Base-by-base conservation (phyloP, 2,329 filamentous ascomycete species). In the Didymella glomerata region DNA sequence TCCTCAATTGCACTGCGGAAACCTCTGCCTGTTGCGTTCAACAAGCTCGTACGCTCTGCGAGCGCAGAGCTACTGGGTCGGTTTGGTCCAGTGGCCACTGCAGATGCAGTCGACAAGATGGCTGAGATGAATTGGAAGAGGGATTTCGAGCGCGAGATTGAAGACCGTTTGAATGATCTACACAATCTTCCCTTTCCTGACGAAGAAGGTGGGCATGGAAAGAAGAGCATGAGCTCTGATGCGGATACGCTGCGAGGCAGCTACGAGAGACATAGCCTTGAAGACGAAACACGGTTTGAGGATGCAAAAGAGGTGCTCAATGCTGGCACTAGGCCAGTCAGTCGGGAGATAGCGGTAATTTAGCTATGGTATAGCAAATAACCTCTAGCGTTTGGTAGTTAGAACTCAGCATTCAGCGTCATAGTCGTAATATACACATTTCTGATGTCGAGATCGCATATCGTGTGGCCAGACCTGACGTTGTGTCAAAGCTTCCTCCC, bases 71-170 rank as follows among this genome's bases (percentile, higher is more conserved):
- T 65, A 7, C 41, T 68, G 13, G 57, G 64, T 22, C 49, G 48
- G 36, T 61, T 63, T 41, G 65, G 61, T 9, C 60, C 63, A 2
- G 56, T 64, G 8, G 62, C 58, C 8, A 36, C 18, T 11, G 36
- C 36, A 16, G 63, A 58, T 9, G 57, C 50, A 5, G 59, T 55
- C 3, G 61, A 60, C n/a, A 52, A 45, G 25, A 16, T 44, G 13
- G 41, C 6, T 7, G 47, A 58, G 2, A 36, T 56, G 30, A 55
- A 54, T 44, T 50, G 66, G 24, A 58, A 59, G 5, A 38, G 30
- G 9, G 61, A 59, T 8, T 60, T 67, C 40, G 67, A 66, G 50
- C 54, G 48, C 18, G 63, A 68, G 18, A 48, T 67, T 3, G 63
- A 68, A 13, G 28, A 56, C 6, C 40, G 60, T 5, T 16, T 57